Base-by-base conservation (phyloP, 805 yeast genomes). In the Starmerella riodocensis region DNA sequence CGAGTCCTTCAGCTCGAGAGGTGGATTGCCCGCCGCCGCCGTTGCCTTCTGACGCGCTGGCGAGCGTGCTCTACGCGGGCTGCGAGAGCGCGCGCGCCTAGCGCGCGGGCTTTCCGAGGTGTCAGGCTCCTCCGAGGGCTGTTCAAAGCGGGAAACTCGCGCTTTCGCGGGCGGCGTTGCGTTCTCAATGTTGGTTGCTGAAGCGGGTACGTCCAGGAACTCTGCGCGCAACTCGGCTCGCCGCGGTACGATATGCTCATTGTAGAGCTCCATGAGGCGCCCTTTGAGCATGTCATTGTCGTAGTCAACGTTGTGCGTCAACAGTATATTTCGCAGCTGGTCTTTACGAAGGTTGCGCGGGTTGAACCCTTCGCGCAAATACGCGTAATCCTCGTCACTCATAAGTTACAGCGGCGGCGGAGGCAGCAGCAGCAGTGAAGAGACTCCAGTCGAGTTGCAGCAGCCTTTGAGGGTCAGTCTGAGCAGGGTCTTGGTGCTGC, bases 251-350 rank as follows among this genome's bases (percentile, higher is more conserved):
- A 82, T 61, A 6, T 74, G 56, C 4, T 63, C 56, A n/a, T 69
- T 62, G 58, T 75, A 82, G n/a, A 78, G 52, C n/a, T 61, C 60
- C 2, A 84, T 58, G 42, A 85, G 64, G 11, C 72, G 74, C 6
- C 70, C 60, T 57, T 88, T 88, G 54, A 76, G 81, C 5, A 85
- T 77, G 33, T 69, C 63, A 1, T 78, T 62, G 0, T 79, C 68
- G 53, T 67, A 76, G 1, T 60, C 57, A n/a, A 86, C 64, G n/a
- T 70, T 66, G 53, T 83, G 70, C 40, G 71, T 76, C 11, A 65
- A 58, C 38, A 88, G 63, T 18, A 83, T 67, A 18, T 74, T 69
- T 51, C 91, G 69, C 53, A 88, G 64, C 43, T 80, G 73, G 3
- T 85, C 73, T 18, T 82, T 76, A 37, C 74, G 78, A 47, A 79